Evolutionary conservation across 2,329 filamentous ascomycete species (phyloP).

Genomic region (Ceratocystis variospora): DNA sequence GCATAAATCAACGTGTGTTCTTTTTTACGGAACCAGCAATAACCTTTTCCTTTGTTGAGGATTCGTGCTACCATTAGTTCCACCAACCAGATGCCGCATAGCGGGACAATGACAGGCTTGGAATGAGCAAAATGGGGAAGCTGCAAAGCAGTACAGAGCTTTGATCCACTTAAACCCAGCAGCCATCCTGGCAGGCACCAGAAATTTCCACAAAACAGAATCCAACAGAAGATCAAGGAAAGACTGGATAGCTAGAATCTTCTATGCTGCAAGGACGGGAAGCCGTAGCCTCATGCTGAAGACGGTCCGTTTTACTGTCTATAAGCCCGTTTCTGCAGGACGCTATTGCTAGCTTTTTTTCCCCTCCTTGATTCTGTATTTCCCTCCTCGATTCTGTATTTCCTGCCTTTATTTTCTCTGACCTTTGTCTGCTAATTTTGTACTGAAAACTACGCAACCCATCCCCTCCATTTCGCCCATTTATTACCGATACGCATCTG

Average conservation of each 20-base stretch:
- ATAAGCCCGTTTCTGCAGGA: background rate
- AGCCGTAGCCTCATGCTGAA: background rate
- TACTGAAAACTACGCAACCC: background rate
- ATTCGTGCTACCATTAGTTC: background rate
- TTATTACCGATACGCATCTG: constrained; percentile 5
- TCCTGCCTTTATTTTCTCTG: constrained; percentile 3
- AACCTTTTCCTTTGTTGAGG: background rate
- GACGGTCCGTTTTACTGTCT: background rate
- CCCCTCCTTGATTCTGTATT: background rate
- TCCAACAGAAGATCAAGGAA: constrained; percentile 7
- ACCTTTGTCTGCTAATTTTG: background rate
- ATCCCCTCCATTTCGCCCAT: background rate
- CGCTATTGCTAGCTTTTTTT: background rate
- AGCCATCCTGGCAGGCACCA: background rate
- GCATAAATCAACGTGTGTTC: too few species aligned
- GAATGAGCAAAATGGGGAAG: background rate
- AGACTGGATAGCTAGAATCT: constrained; percentile 17
- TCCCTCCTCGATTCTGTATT: background rate
- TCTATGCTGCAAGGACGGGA: constrained; percentile 1
- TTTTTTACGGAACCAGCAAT: background rate
- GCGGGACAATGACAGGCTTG: background rate
- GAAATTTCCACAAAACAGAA: constrained; percentile 7
- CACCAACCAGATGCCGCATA: background rate
- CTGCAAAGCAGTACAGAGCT: background rate
- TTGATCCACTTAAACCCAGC: background rate